Evolutionary conservation across 148 eudicot species (phyloP), one percentile per base, ranked within the genome.

Genomic region (Rhododendron vialii): DNA sequence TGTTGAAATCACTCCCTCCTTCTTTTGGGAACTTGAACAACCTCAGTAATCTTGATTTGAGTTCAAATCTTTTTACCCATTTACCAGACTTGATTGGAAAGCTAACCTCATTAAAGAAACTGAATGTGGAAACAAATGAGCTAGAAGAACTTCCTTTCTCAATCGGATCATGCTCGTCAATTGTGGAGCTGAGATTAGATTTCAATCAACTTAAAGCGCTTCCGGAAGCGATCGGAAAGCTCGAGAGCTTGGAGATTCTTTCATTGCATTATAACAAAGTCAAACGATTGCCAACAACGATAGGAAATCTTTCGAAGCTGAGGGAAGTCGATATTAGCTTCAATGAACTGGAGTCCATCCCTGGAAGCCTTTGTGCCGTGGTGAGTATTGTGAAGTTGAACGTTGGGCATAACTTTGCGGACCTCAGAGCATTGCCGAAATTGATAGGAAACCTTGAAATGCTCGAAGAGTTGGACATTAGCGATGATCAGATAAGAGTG

Each of bases 401-500:
- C n/a, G 88, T 94, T 43, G 95, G 93, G 82, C 93, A 93, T 22
- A 95, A 95, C 87, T 95, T 95, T 88, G 94, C 93, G 24, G 93
- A 95, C 90, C 90, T 95, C 35, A 93, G 87, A 83, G 86, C 88
- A 33, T 88, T 95, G 89, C 98, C 98, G 5, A 87, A 81, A 67
- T 92, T 92, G 12, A 90, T 95, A 73, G 98, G 98, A 33, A 91
- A 92, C 80, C 91, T 95, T 77, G 92, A 86, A 63, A 89, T 87
- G 88, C 95, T 95, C 17, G 93, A 94, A 88, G 95, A 91, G 85
- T 89, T 95, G 36, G 96, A 94, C 83, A 92, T 95, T 63, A 90
- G 95, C 74, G 87, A 92, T 84, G 91, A 94, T 87, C 98, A 95
- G 80, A 94, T 95, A 38, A 90, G 84, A 80, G 82, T 78, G 28